These are phyloP conservation scores for Pestalotiopsis sp. DNA, from an alignment of 2,329 filamentous ascomycete species.

Conservation along the genomic window DNA sequence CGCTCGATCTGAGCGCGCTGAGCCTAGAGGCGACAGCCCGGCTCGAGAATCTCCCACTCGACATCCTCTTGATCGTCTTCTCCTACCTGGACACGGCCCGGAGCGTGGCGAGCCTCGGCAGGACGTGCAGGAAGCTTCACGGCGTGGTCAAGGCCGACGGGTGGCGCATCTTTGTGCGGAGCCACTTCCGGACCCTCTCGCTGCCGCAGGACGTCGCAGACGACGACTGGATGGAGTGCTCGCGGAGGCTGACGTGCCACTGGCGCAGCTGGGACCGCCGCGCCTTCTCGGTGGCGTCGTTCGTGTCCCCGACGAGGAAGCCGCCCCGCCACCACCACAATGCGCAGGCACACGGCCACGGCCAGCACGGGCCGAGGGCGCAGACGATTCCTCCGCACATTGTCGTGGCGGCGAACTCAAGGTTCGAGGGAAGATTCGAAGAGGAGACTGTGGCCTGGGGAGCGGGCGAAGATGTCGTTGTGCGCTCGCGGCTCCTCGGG, in stretches of 20 bases:
- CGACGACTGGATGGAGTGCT: conserved; percentile 39
- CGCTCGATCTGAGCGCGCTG: conserved; percentile 17
- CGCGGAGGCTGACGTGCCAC: conserved; percentile 51
- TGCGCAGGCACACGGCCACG: background rate
- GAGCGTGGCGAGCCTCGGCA: conserved; percentile 45
- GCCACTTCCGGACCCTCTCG: conserved; percentile 43
- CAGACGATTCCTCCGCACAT: conserved; percentile 47
- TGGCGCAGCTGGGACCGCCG: conserved; percentile 57
- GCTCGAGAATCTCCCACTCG: conserved; percentile 49
- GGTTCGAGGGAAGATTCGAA: conserved; percentile 30
- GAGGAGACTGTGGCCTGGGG: conserved; percentile 54
- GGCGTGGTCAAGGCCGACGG: conserved; percentile 42
- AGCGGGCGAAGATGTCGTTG: conserved; percentile 53
- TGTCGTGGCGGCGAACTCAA: conserved; percentile 47
- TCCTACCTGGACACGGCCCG: conserved; percentile 49
- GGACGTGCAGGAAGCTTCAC: conserved; percentile 41
- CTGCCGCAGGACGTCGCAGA: conserved; percentile 28
- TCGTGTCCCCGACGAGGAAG: conserved; percentile 25
- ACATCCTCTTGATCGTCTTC: conserved; percentile 52
- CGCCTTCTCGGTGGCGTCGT: conserved; percentile 31
- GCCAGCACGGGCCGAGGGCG: conserved; percentile 18
- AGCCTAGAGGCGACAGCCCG: conserved; percentile 23
- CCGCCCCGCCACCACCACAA: conserved; percentile 17
- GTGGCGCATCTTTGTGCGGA: conserved; percentile 53
- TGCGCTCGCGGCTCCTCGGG: conserved; percentile 38